A percentile compares a stretch with the other conserved stretches of the same genome.
Conservation (phyloP, 306 rosid species). For the Trifolium dubium region DNA sequence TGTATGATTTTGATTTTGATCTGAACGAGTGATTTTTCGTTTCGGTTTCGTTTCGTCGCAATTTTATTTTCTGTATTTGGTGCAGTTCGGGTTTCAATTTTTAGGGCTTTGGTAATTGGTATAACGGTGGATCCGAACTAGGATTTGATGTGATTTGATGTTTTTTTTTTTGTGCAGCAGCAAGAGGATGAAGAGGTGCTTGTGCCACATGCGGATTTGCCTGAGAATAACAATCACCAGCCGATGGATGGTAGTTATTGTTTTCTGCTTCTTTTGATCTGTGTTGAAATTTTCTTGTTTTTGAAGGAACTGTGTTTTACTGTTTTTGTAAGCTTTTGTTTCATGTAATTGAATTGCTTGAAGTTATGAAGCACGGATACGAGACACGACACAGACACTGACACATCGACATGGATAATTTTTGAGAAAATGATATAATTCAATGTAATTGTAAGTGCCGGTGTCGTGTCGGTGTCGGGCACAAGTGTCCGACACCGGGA, state of each 20-base stretch:
- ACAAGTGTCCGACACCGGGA: neutral
- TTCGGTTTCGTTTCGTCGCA: constrained; percentile 2
- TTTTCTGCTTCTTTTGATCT: constrained; percentile 42
- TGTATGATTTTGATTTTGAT: constrained; percentile 45
- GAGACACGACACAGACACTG: too few relatives aligned
- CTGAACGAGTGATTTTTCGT: constrained; percentile 18
- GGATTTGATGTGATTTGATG: constrained; percentile 41
- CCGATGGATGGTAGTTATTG: constrained; percentile 72
- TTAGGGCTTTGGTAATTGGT: constrained; percentile 49
- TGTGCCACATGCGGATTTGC: constrained; percentile 81
- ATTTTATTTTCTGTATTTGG: constrained; percentile 5
- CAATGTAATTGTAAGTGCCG: too few relatives aligned
- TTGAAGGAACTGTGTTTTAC: neutral
- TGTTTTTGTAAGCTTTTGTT: constrained; percentile 11
- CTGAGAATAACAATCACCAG: constrained; percentile 77
- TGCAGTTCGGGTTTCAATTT: constrained; percentile 51
- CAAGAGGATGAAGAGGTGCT: constrained; percentile 91
- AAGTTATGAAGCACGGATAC: too few relatives aligned
- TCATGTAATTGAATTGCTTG: constrained; percentile 38
- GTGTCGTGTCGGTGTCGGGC: too few relatives aligned
- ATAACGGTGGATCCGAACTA: constrained; percentile 48
- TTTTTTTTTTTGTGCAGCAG: constrained; percentile 56
- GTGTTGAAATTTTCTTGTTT: neutral
- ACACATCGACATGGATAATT: too few relatives aligned
- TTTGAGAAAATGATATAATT: too few relatives aligned